phyloP scores from a whole-genome alignment of 768 basidiomycete genomes.

The Lenzites betulinus region DNA sequence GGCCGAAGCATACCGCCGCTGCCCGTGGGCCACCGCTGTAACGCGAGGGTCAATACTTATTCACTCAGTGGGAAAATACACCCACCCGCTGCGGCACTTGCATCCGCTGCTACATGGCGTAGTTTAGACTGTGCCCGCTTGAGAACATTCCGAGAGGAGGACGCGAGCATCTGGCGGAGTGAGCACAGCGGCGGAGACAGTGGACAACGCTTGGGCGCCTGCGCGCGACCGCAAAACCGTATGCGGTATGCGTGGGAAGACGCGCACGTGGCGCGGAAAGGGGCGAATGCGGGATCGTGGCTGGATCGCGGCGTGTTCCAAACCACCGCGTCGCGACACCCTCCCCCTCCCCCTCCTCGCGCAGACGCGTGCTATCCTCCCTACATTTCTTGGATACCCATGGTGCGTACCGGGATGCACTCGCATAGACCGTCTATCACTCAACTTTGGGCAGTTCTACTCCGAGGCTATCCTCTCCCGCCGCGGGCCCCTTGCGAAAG shows the following conservation, averaged over 20 bases:
- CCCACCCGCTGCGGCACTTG: background rate
- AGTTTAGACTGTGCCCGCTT: constrained; percentile 16
- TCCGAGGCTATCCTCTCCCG: constrained; percentile 93
- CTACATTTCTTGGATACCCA: constrained; percentile 29
- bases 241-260: constrained; percentile 4
- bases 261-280: constrained; percentile 18
- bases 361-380: constrained; percentile 14
- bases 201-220: background rate
- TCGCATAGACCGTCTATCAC: background rate
- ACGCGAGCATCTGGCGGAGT: constrained; percentile 27
- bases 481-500: constrained; percentile 91
- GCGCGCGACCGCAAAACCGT: background rate
- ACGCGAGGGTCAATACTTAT: background rate
- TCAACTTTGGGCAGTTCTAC: constrained; percentile 61
- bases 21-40: constrained; percentile 1
- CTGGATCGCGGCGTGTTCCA: constrained; percentile 12
- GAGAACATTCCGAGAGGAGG: constrained; percentile 28
- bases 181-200: background rate
- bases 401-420: constrained; percentile 15
- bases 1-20: constrained; percentile 18
- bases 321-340: constrained; percentile 15
- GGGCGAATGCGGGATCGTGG: constrained; percentile 9
- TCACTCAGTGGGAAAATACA: background rate
- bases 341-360: constrained; percentile 5
- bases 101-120: background rate